Conservation (phyloP, 2,329 filamentous ascomycete species). For the Epichloe scottii region DNA sequence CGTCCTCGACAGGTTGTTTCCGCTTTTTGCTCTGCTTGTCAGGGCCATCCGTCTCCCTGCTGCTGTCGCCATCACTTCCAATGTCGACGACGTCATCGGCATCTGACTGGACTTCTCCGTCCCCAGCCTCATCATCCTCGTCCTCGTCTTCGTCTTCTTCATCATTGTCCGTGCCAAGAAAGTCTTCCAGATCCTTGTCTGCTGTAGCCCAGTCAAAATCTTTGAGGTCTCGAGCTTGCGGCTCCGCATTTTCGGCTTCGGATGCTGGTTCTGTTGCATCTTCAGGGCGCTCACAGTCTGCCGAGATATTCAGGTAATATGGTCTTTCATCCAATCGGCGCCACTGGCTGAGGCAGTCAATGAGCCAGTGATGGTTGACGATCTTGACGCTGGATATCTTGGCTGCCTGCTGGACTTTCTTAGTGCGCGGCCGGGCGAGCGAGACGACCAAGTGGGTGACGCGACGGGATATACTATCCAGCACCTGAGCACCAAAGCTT, state of each 20-base stretch:
- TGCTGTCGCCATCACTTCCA: conserved; percentile 15
- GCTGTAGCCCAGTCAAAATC: conserved; percentile 32
- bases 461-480: conserved; percentile 43
- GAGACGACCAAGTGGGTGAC: conserved; percentile 67
- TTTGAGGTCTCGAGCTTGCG: conserved; percentile 32
- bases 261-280: conserved; percentile 21
- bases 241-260: conserved; percentile 17
- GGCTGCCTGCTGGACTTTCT: conserved; percentile 81
- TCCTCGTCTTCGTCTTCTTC: conserved; percentile 26
- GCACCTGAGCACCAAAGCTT: conserved; percentile 64
- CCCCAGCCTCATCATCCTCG: conserved; percentile 7
- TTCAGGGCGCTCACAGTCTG: conserved; percentile 38
- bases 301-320: conserved; percentile 63
- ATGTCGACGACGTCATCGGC: conserved; percentile 6
- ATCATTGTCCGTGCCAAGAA: conserved; percentile 46
- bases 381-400: conserved; percentile 74
- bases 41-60: conserved; percentile 14
- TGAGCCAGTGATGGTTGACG: conserved; percentile 82
- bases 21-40: conserved; percentile 20
- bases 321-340: conserved; percentile 62
- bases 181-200: conserved; percentile 65
- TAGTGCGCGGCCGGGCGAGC: conserved; percentile 61
- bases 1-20: conserved; percentile 18
- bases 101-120: background rate
- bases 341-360: conserved; percentile 78